Percentiles rank a stretch among this genome's conserved stretches.
phyloP scores from a whole-genome alignment of 73 alveolate genomes.

The Blepharisma stoltei region DNA sequence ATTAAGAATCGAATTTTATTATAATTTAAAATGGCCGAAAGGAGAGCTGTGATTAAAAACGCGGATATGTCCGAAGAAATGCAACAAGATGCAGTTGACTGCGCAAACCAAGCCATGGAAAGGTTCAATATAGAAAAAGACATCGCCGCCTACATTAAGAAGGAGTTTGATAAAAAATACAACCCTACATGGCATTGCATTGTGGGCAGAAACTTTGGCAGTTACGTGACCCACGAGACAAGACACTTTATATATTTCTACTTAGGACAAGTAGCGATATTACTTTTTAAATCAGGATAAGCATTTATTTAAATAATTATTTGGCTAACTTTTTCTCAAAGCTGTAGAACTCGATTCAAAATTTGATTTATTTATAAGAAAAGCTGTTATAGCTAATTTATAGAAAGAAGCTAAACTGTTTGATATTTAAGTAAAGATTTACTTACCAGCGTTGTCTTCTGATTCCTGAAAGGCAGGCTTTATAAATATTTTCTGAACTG shows the following conservation, averaged over 20 bases:
- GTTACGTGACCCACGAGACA: slow-evolving; percentile 97
- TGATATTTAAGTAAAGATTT: background rate
- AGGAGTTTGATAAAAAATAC: slow-evolving; percentile 99
- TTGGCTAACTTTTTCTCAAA: too few relatives aligned
- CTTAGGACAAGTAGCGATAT: slow-evolving; percentile 79
- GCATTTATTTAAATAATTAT: too few relatives aligned
- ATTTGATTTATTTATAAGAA: too few relatives aligned
- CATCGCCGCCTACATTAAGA: slow-evolving; percentile 96
- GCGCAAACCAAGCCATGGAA: slow-evolving; percentile 90
- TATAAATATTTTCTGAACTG: background rate
- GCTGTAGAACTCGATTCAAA: too few relatives aligned
- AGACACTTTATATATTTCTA: slow-evolving; percentile 97
- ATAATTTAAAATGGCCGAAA: background rate
- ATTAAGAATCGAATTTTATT: too few relatives aligned
- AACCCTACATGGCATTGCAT: slow-evolving; percentile 99
- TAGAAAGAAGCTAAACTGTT: too few relatives aligned
- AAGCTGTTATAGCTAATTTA: too few relatives aligned
- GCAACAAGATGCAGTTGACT: slow-evolving; percentile 98
- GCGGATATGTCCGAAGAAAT: slow-evolving; percentile 98
- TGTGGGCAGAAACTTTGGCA: slow-evolving; percentile 91
- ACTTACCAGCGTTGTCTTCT: slow-evolving; percentile 14
- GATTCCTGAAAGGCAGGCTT: slow-evolving; percentile 22
- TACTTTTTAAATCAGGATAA: slow-evolving; percentile 32
- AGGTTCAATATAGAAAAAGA: slow-evolving; percentile 64
- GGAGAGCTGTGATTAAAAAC: slow-evolving; percentile 94